These are phyloP conservation scores for Podospora sp. DNA, from an alignment of 495 filamentous ascomycete genomes.

Conservation along the genomic window DNA sequence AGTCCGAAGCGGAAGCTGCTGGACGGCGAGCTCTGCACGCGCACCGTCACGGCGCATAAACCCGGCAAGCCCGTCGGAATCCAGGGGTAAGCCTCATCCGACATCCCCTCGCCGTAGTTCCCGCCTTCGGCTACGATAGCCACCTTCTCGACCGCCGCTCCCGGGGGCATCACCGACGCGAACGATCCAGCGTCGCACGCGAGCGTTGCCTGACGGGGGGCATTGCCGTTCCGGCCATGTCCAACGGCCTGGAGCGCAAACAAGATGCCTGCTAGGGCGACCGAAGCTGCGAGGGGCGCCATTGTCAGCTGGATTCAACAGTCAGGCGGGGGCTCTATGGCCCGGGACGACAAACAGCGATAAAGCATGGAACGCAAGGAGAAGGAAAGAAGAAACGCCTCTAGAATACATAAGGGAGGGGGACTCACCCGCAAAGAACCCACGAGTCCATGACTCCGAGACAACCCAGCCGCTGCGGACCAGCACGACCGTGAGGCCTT, in stretches of 20 bases:
- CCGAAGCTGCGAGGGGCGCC: slow-evolving; percentile 51
- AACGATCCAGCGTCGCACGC: slow-evolving; percentile 53
- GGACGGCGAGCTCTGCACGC: slow-evolving; percentile 43
- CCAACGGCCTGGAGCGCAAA: slow-evolving; percentile 66
- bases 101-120: slow-evolving; percentile 39
- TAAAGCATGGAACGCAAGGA: no score
- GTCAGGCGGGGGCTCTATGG: no score
- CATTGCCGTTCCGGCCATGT: slow-evolving; percentile 64
- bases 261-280: slow-evolving; percentile 63
- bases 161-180: slow-evolving; percentile 20
- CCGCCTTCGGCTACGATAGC: slow-evolving; percentile 12
- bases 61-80: slow-evolving; percentile 48
- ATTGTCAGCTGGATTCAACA: slow-evolving; percentile 43
- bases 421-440: slow-evolving; percentile 11
- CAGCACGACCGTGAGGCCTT: not conserved
- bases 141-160: not conserved
- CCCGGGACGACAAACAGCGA: no score
- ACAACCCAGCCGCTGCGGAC: not conserved
- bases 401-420: slow-evolving; percentile 11
- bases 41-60: slow-evolving; percentile 51
- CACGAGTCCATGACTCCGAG: not conserved
- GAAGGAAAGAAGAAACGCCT: no score
- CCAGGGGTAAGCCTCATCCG: slow-evolving; percentile 42
- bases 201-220: slow-evolving; percentile 53
- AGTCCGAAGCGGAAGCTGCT: slow-evolving; percentile 51